Conservation (phyloP, 371 early-diverging fungal species). For the Rhizopus microsporus region DNA sequence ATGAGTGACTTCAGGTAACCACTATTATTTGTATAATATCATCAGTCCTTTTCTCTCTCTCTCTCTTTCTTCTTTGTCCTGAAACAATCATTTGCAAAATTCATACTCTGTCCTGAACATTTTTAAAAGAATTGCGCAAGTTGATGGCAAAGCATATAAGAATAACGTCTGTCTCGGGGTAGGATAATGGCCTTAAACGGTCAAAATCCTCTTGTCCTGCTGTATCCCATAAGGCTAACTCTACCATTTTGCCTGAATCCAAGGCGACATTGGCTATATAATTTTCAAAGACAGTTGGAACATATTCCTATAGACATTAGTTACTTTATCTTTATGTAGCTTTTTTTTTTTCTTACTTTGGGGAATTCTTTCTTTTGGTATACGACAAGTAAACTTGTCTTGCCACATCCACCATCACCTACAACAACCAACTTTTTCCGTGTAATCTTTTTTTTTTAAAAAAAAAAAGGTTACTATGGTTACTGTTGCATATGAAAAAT, state of each 20-base stretch:
- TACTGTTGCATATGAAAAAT: background rate
- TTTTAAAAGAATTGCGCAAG: slow-evolving; percentile 66
- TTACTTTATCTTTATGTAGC: background rate
- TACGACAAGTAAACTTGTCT: slow-evolving; percentile 82
- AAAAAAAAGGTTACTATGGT: background rate
- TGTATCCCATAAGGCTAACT: slow-evolving; percentile 72
- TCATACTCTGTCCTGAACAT: slow-evolving; percentile 59
- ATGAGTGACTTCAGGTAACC: slow-evolving; percentile 85
- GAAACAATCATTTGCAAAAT: too few species aligned
- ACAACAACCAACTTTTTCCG: slow-evolving; percentile 60
- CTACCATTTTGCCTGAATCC: slow-evolving; percentile 63
- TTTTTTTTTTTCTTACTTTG: slow-evolving; percentile 46
- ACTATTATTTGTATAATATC: slow-evolving; percentile 39
- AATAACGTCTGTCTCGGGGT: slow-evolving; percentile 75
- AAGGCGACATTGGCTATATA: slow-evolving; percentile 66
- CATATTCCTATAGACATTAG: slow-evolving; percentile 37
- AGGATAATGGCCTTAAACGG: slow-evolving; percentile 73
- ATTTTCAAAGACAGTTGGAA: slow-evolving; percentile 82
- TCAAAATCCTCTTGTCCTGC: slow-evolving; percentile 96
- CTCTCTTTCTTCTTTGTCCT: background rate
- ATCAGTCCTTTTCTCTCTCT: background rate
- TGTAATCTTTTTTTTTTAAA: slow-evolving; percentile 27
- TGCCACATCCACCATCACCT: slow-evolving; percentile 80
- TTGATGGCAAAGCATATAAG: slow-evolving; percentile 73
- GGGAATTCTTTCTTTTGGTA: slow-evolving; percentile 87